A percentile compares a stretch with the other conserved stretches of the same genome.
Evolutionary conservation across 2,329 filamentous ascomycete genomes (phyloP).

Genomic region (Apiospora saccharicola): DNA sequence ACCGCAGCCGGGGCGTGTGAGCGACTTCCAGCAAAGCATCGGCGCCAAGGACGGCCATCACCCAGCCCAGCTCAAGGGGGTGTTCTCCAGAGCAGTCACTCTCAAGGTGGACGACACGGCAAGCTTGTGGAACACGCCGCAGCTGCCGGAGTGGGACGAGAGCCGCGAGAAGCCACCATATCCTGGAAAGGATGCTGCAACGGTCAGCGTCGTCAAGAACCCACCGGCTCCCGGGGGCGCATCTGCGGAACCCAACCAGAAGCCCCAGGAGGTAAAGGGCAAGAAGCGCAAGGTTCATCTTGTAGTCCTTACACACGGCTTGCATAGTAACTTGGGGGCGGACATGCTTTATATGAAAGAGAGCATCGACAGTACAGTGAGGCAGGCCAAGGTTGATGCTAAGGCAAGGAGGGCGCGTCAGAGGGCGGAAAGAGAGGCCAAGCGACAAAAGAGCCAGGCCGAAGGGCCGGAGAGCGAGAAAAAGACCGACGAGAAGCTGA

Average conservation of each 20-base stretch:
- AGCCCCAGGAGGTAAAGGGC: conserved; percentile 26
- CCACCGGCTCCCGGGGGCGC: conserved; percentile 26
- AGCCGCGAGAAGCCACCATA: conserved; percentile 41
- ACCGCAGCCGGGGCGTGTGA: conserved; percentile 74
- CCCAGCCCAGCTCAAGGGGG: conserved; percentile 71
- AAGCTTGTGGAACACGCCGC: conserved; percentile 90
- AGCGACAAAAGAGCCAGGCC: conserved; percentile 32
- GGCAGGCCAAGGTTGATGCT: conserved; percentile 74
- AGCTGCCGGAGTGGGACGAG: conserved; percentile 72
- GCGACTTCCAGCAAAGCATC: conserved; percentile 75
- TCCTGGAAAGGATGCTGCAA: conserved; percentile 35
- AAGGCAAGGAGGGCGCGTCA: conserved; percentile 65
- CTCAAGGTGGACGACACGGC: conserved; percentile 88
- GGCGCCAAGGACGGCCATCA: conserved; percentile 65
- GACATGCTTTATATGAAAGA: conserved; percentile 99
- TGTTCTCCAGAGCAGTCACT: conserved; percentile 83
- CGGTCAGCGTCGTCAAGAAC: conserved; percentile 32
- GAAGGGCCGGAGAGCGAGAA: neutral
- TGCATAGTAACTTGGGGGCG: conserved; percentile 94
- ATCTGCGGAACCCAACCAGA: conserved; percentile 28
- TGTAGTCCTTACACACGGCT: conserved; percentile 89
- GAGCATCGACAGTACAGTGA: conserved; percentile 87
- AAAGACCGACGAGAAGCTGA: conserved; percentile 27
- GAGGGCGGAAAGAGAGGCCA: conserved; percentile 44
- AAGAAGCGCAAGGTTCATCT: conserved; percentile 75